A percentile compares a stretch with the other conserved stretches of the same genome.
phyloP scores from a whole-genome alignment of 2,329 filamentous ascomycete genomes.

The Neofusicoccum sp. region DNA sequence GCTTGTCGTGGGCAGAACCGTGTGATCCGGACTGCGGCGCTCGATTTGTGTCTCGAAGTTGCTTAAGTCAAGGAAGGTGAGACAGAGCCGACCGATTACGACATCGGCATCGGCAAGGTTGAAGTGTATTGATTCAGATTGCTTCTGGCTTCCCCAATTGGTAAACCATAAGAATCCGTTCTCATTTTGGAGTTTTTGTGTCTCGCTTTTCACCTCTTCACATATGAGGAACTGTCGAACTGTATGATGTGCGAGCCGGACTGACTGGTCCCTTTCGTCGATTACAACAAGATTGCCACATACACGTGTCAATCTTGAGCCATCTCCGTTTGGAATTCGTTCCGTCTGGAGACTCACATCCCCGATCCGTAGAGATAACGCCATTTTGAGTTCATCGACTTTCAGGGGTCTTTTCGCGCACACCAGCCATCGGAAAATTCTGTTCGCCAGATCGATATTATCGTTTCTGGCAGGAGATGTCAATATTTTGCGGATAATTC shows the following conservation, averaged over 20 bases:
- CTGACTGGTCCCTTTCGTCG: slow-evolving; percentile 12
- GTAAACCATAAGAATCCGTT: not conserved
- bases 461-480: not conserved
- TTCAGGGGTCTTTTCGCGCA: slow-evolving; percentile 23
- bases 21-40: no score
- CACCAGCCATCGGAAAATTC: slow-evolving; percentile 23
- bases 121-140: slow-evolving; percentile 21
- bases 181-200: not conserved
- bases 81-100: slow-evolving; percentile 36
- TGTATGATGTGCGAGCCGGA: slow-evolving; percentile 23
- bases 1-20: no score
- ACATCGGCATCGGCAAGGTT: slow-evolving; percentile 27
- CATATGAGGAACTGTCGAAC: slow-evolving; percentile 21
- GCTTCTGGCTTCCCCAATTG: not conserved
- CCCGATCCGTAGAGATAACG: slow-evolving; percentile 18
- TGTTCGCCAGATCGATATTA: slow-evolving; percentile 18
- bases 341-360: slow-evolving; percentile 20
- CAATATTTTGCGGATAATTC: slow-evolving; percentile 21
- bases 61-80: slow-evolving; percentile 42
- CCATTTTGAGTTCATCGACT: slow-evolving; percentile 26
- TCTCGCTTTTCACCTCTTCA: not conserved
- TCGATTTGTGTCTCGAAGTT: slow-evolving; percentile 37
- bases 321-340: slow-evolving; percentile 9
- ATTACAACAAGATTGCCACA: slow-evolving; percentile 22
- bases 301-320: slow-evolving; percentile 14